A percentile compares a stretch with the other conserved stretches of the same genome.
phyloP scores from a whole-genome alignment of 306 rosid genomes.

The Cucurbita maxima region DNA sequence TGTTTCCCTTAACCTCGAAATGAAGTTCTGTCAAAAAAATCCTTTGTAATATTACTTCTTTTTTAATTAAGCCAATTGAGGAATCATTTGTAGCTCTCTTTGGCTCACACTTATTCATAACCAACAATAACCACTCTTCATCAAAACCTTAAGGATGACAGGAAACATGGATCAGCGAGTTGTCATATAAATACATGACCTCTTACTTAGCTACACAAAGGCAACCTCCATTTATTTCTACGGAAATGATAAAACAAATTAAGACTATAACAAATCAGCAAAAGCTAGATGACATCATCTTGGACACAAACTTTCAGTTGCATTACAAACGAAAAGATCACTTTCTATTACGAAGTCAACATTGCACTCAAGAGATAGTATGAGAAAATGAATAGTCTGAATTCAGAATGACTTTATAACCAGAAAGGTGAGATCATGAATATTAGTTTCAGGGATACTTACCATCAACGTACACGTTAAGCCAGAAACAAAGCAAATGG shows the following conservation, averaged over 20 bases:
- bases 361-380: background rate
- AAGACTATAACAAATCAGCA: background rate
- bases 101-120: background rate
- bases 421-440: background rate
- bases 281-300: background rate
- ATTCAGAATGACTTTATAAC: background rate
- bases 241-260: background rate
- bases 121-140: background rate
- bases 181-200: background rate
- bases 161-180: background rate
- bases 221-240: background rate
- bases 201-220: background rate
- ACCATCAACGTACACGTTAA: slow-evolving; percentile 71
- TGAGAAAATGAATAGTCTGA: background rate
- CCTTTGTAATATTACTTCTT: background rate
- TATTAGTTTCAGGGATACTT: slow-evolving; percentile 13
- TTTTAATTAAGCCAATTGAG: background rate
- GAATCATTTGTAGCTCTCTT: background rate
- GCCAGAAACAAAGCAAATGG: slow-evolving; percentile 78
- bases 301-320: background rate
- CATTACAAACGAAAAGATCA: background rate
- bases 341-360: background rate
- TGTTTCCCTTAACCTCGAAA: background rate
- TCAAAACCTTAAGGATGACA: background rate
- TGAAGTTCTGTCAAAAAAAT: background rate